Base-by-base conservation (phyloP, 108 stramenopile species). In the Mediolabrus comicus region DNA sequence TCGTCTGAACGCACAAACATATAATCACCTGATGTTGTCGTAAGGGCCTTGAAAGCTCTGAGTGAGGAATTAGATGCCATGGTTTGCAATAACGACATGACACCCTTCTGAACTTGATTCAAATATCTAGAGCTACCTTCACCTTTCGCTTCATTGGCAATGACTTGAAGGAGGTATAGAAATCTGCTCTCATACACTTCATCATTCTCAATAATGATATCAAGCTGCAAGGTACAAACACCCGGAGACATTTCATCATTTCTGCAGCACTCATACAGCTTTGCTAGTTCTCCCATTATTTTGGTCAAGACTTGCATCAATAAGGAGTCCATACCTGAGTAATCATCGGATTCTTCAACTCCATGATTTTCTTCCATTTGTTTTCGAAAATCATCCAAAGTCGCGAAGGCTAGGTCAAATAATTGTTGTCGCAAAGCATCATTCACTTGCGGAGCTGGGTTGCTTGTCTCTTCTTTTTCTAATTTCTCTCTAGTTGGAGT, bases 261-360 rank as follows among this genome's bases (percentile, higher is more conserved):
- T 67, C 86, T 90, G 65, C 89, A 90, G 53, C 91, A 92, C 34
- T 92, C 94, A 59, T 92, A 95, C n/a, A 95, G 78, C 49, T 84
- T 87, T 17, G 77, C 61, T 14, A 95, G 81, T 30, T 86, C 85
- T 4, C 51, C 59, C 3, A 69, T 67, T 43, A 92, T 69, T 56
- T 85, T 85, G 61, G 81, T 84, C 29, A 95, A 49, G 32, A 92
- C 84, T 59, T 92, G 90, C 5, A 86, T 59, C 59, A 79, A 72
- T 14, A 85, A 66, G 8, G 87, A 77, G 36, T 91, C 89, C 13
- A 81, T 53, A 14, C 62, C 49, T 19, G 38, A 58, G 49, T 59
- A 28, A 28, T 61, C 46, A 46, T 65, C 77, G 10, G 25, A 53
- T 31, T 75, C 59, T 4, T 67, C 59, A 43, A 67, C 41, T 27